Evolutionary conservation across 495 filamentous ascomycete genomes (phyloP), one percentile per base, ranked within the genome.

Genomic region (Astrocystis sublimbata): DNA sequence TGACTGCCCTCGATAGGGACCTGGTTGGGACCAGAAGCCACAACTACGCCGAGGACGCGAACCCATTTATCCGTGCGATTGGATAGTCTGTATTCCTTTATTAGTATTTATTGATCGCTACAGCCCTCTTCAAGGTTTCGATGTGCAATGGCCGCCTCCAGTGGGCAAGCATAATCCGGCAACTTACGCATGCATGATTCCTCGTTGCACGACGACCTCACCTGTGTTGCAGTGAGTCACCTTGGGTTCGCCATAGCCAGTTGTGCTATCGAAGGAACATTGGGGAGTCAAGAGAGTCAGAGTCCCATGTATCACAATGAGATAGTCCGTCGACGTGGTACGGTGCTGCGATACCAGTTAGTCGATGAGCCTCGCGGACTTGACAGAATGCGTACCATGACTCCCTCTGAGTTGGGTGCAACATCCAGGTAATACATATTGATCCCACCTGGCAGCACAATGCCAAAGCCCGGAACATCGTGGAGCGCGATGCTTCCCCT

Each of bases 101-200:
- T 52, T 26, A 53, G 41, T n/a, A 38, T n/a, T n/a, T n/a, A 53
- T 12, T 46, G 47, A 17, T 28, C 24, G 2, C 26, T 49, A 17
- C 24, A n/a, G n/a, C 24, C 17, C 26, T n/a, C 8, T 28, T 47
- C 23, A 12, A n/a, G n/a, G n/a, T 47, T 7, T 26, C 15, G 46
- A 2, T 26, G 19, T 26, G 12, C n/a, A 41, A n/a, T 5, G 13
- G 30, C 19, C 13, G 13, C 30, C 46, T 23, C 24, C 46, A 17
- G 30, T 30, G 28, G 30, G 12, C n/a, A 47, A 26, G 9, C 23
- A 24, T 47, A 15, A 12, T 21, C n/a, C 13, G 35, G 21, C 17
- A 19, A 73, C 71, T 69, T 65, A 73, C 71, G 61, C 66, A 47
- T 73, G 64, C 64, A 71, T 69, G 13, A 67, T 68, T 13, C 68